Evolutionary conservation across 352 stramenopile species (phyloP).

Genomic region (Phytophthora sojae): DNA sequence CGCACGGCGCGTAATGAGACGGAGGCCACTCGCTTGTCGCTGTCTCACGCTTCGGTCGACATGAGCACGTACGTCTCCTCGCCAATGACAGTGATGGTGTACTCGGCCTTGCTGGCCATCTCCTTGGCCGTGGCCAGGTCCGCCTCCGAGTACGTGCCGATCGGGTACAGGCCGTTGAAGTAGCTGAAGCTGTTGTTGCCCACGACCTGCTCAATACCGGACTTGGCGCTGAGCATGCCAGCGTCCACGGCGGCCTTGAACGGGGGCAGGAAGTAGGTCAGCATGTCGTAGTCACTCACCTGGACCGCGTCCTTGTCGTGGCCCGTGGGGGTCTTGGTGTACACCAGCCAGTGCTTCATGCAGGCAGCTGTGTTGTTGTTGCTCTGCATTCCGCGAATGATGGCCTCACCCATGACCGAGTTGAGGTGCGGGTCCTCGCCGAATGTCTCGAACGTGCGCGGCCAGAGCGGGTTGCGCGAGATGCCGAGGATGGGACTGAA

Average conservation of each 20-base stretch:
- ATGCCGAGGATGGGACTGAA: slow-evolving; percentile 90
- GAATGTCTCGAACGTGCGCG: slow-evolving; percentile 93
- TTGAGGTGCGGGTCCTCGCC: slow-evolving; percentile 89
- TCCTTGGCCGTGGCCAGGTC: too few species aligned
- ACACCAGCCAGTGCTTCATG: slow-evolving; percentile 90
- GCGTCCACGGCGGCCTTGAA: slow-evolving; percentile 74
- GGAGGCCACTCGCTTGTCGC: background rate
- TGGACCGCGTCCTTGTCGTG: slow-evolving; percentile 85
- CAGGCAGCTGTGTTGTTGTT: slow-evolving; percentile 75
- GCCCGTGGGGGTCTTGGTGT: slow-evolving; percentile 80
- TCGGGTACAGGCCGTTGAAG: too few species aligned
- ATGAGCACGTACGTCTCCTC: too few species aligned
- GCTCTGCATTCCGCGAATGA: slow-evolving; percentile 84
- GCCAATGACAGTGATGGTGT: too few species aligned
- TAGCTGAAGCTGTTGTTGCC: too few species aligned
- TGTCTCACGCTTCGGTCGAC: too few species aligned
- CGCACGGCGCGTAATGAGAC: background rate
- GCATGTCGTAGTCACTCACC: slow-evolving; percentile 74
- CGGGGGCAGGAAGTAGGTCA: slow-evolving; percentile 83
- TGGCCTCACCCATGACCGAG: slow-evolving; percentile 68
- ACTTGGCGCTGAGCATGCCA: slow-evolving; percentile 75
- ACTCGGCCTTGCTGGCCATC: too few species aligned
- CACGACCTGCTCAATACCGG: too few species aligned
- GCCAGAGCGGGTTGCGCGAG: slow-evolving; percentile 87
- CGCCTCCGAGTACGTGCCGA: too few species aligned